Conservation (phyloP, 192 early-diverging fungal species). For the Rhizoclosmatium globosum region DNA sequence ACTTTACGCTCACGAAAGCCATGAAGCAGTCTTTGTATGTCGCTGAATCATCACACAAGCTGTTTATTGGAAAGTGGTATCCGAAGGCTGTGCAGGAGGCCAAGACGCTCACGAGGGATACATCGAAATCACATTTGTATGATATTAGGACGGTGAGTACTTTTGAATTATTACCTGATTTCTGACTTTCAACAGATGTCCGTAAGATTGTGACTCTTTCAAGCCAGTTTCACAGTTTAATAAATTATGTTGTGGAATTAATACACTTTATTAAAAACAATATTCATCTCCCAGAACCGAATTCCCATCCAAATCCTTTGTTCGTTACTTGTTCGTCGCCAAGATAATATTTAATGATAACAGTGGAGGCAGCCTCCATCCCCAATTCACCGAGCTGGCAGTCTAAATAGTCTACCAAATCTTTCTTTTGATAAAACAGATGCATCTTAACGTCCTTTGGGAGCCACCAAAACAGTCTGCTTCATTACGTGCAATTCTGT, state of each 20-base stretch:
- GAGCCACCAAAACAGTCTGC: background rate
- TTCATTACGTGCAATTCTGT: background rate
- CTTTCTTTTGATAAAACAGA: background rate
- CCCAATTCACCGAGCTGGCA: background rate
- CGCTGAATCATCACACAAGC: slow-evolving; percentile 58
- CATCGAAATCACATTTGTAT: slow-evolving; percentile 57
- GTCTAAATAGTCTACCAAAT: background rate
- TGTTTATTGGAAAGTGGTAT: slow-evolving; percentile 65
- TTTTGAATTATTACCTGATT: background rate
- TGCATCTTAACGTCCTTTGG: background rate
- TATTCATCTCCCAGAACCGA: background rate
- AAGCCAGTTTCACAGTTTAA: no score
- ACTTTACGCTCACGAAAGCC: slow-evolving; percentile 43
- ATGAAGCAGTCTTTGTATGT: slow-evolving; percentile 47
- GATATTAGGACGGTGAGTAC: slow-evolving; percentile 48
- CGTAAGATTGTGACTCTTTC: no score
- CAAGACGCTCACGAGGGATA: slow-evolving; percentile 47
- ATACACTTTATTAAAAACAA: no score
- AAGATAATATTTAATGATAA: background rate
- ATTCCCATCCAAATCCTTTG: background rate
- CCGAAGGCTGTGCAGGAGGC: slow-evolving; percentile 50
- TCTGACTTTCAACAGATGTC: no score
- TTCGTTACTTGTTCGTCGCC: background rate
- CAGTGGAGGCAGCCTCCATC: background rate
- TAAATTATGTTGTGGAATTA: no score